Conservation (phyloP, 2,329 filamentous ascomycete species). For the Arthrobotrys entomopaga region DNA sequence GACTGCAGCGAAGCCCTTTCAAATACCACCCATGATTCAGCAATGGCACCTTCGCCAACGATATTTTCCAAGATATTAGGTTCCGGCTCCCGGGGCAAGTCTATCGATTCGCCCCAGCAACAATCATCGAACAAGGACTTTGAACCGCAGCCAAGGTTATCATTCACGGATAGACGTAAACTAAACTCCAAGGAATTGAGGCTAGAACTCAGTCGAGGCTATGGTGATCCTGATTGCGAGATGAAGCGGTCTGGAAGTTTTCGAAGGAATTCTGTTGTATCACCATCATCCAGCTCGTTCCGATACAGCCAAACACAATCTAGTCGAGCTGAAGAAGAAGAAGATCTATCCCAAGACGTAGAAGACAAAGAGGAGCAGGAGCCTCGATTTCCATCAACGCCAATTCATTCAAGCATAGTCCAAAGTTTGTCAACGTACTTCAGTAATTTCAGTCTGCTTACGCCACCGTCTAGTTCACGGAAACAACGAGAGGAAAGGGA, state of each 20-base stretch:
- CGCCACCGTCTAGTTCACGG: slow-evolving; percentile 39
- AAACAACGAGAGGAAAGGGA: slow-evolving; percentile 38
- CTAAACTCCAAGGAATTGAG: slow-evolving; percentile 51
- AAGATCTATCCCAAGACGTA: neutral
- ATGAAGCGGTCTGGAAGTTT: slow-evolving; percentile 31
- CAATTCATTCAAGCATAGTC: slow-evolving; percentile 38
- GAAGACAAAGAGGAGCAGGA: slow-evolving; percentile 11
- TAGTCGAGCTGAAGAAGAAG: neutral
- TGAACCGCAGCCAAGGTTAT: slow-evolving; percentile 27
- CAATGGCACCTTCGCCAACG: slow-evolving; percentile 28
- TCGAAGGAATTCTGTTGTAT: slow-evolving; percentile 19
- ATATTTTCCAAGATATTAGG: slow-evolving; percentile 25
- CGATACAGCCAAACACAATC: slow-evolving; percentile 5
- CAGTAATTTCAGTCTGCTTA: slow-evolving; percentile 33
- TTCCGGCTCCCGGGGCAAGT: slow-evolving; percentile 11
- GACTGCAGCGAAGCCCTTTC: slow-evolving; percentile 5
- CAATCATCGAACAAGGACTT: slow-evolving; percentile 10
- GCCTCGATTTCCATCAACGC: slow-evolving; percentile 24
- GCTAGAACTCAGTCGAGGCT: slow-evolving; percentile 38
- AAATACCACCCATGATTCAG: slow-evolving; percentile 7
- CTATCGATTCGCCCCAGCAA: slow-evolving; percentile 7
- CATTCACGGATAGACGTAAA: slow-evolving; percentile 50
- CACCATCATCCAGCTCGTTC: slow-evolving; percentile 17
- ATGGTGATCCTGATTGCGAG: slow-evolving; percentile 12
- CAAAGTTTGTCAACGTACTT: slow-evolving; percentile 43